Evolutionary conservation across 176 grass and related monocot species (phyloP).

Genomic region (Phragmites australis): DNA sequence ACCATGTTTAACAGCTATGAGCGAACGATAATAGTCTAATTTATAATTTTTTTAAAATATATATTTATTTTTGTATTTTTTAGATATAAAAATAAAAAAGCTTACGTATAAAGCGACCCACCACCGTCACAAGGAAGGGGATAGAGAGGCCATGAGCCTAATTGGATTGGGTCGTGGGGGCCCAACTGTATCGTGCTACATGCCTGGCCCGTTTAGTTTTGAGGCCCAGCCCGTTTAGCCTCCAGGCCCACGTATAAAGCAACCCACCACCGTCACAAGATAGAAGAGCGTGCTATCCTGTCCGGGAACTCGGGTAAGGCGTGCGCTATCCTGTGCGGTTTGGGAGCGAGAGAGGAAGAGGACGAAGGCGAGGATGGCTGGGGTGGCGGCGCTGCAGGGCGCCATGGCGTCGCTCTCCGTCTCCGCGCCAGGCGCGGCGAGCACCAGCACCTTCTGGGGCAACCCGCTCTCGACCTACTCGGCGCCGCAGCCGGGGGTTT

Average conservation of each 20-base stretch:
- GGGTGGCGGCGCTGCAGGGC: slow-evolving; percentile 51
- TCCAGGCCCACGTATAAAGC: slow-evolving; percentile 25
- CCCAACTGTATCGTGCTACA: too few species aligned
- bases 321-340: slow-evolving; percentile 20
- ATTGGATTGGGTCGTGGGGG: too few species aligned
- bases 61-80: too few species aligned
- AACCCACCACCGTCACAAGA: not conserved
- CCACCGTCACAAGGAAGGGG: too few species aligned
- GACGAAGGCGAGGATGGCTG: slow-evolving; percentile 43
- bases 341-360: not conserved
- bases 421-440: slow-evolving; percentile 17
- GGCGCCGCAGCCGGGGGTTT: slow-evolving; percentile 35
- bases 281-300: slow-evolving; percentile 24
- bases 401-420: slow-evolving; percentile 48
- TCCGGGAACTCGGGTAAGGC: not conserved
- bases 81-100: too few species aligned
- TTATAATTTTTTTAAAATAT: too few species aligned
- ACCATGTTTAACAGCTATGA: too few species aligned
- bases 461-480: slow-evolving; percentile 39
- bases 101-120: slow-evolving; percentile 14
- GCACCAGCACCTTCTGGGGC: slow-evolving; percentile 49
- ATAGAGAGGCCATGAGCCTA: too few species aligned
- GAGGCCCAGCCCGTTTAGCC: too few species aligned
- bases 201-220: too few species aligned
- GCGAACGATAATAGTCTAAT: too few species aligned